Evolutionary conservation across 1,284 basidiomycete genomes (phyloP).

Genomic region (Rhizoctonia solani): DNA sequence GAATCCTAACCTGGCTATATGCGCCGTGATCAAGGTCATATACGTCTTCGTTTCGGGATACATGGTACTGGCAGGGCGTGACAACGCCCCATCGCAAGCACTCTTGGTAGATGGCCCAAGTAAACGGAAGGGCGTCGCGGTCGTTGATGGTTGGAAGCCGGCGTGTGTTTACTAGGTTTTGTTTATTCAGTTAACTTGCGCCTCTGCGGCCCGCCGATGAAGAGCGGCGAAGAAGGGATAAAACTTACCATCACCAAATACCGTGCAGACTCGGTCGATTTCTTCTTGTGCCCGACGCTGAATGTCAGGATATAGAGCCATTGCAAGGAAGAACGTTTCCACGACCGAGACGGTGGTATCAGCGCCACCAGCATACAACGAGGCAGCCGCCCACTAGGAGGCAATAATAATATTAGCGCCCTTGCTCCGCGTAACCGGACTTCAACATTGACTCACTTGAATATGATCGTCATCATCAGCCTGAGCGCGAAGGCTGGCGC

Average conservation of each 20-base stretch:
- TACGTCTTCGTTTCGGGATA: slow-evolving; percentile 13
- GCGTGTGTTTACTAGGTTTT: not conserved
- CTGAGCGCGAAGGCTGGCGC: not conserved
- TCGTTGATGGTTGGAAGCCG: slow-evolving; percentile 22
- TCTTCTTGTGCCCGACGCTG: slow-evolving; percentile 48
- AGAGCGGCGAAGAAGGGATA: not conserved
- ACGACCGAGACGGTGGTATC: slow-evolving; percentile 40
- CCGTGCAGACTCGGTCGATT: slow-evolving; percentile 44
- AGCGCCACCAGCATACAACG: slow-evolving; percentile 34
- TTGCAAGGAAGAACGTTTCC: slow-evolving; percentile 43
- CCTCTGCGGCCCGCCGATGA: too few relatives aligned
- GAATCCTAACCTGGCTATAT: slow-evolving; percentile 2
- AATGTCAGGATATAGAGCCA: slow-evolving; percentile 47
- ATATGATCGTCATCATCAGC: slow-evolving; percentile 31
- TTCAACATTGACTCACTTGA: slow-evolving; percentile 1
- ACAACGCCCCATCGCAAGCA: slow-evolving; percentile 30
- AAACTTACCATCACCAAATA: slow-evolving; percentile 1
- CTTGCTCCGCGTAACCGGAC: not conserved
- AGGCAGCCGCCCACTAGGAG: slow-evolving; percentile 33
- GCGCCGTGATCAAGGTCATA: not conserved
- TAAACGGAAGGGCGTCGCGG: slow-evolving; percentile 10
- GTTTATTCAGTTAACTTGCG: not conserved
- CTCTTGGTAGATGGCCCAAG: slow-evolving; percentile 31
- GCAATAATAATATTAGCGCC: not conserved
- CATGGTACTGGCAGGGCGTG: slow-evolving; percentile 31